These are phyloP conservation scores for Obba rivulosa DNA, from an alignment of 768 basidiomycete genomes.

Conservation along the genomic window DNA sequence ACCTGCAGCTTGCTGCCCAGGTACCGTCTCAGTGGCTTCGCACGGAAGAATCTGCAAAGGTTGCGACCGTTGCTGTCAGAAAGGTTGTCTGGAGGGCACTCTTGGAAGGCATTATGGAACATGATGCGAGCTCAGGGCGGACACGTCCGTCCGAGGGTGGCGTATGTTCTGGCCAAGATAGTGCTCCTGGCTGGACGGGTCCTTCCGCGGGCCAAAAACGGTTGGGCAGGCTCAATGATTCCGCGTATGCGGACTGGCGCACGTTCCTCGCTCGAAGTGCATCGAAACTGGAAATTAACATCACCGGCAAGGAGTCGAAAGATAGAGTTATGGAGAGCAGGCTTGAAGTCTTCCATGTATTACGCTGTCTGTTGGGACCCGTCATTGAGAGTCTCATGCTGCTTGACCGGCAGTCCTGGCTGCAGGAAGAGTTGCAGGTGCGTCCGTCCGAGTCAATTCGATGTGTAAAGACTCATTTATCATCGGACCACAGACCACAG, in stretches of 20 bases:
- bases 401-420: slow-evolving; percentile 56
- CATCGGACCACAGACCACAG: slow-evolving; percentile 3
- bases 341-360: slow-evolving; percentile 55
- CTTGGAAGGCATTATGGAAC: slow-evolving; percentile 31
- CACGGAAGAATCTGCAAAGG: slow-evolving; percentile 24
- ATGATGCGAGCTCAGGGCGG: not conserved
- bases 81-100: slow-evolving; percentile 74
- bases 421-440: slow-evolving; percentile 35
- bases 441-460: slow-evolving; percentile 2
- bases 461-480: not conserved
- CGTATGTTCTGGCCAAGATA: not conserved
- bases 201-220: slow-evolving; percentile 16
- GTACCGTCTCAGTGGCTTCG: slow-evolving; percentile 59
- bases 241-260: slow-evolving; percentile 45
- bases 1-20: slow-evolving; percentile 70
- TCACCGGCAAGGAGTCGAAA: not conserved
- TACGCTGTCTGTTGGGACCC: slow-evolving; percentile 67
- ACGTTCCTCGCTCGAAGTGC: slow-evolving; percentile 32
- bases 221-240: slow-evolving; percentile 47
- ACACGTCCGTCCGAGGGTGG: not conserved
- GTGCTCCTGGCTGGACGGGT: not conserved
- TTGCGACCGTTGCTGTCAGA: slow-evolving; percentile 47
- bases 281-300: slow-evolving; percentile 8
- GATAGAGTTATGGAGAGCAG: slow-evolving; percentile 29
- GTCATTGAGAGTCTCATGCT: slow-evolving; percentile 62